A percentile compares a stretch with the other conserved stretches of the same genome.
phyloP scores from a whole-genome alignment of 768 basidiomycete genomes.

The Tricholoma terreum region DNA sequence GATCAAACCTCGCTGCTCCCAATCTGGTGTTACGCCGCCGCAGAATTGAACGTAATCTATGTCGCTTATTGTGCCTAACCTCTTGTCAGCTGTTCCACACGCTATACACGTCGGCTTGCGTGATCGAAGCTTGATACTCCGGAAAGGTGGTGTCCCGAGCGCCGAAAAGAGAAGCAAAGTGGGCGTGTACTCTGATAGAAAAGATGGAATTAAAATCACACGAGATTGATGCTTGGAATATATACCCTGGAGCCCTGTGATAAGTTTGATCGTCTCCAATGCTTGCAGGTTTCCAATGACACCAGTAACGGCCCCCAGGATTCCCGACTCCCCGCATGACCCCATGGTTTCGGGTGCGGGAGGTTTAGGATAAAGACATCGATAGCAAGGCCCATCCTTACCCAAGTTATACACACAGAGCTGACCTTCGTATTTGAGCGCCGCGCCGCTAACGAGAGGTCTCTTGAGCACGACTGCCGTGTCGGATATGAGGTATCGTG shows the following conservation, averaged over 20 bases:
- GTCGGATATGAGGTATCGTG: constrained; percentile 92
- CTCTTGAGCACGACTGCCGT: constrained; percentile 70
- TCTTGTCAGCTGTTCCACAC: constrained; percentile 58
- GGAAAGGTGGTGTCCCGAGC: constrained; percentile 65
- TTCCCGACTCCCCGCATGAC: constrained; percentile 85
- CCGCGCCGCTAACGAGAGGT: constrained; percentile 90
- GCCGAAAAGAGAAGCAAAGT: constrained; percentile 75
- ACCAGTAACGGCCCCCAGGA: constrained; percentile 87
- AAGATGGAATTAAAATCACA: neutral
- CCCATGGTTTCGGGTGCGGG: constrained; percentile 62
- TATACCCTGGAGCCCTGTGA: constrained; percentile 65
- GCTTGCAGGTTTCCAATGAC: constrained; percentile 90
- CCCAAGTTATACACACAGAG: constrained; percentile 73
- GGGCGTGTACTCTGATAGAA: constrained; percentile 47
- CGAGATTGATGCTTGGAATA: neutral
- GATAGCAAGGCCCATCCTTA: constrained; percentile 80
- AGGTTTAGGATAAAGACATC: constrained; percentile 87
- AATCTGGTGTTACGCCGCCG: constrained; percentile 68
- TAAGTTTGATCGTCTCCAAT: constrained; percentile 78
- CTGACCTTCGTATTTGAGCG: constrained; percentile 82
- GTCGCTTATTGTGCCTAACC: constrained; percentile 44
- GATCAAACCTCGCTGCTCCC: constrained; percentile 52
- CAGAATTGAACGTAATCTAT: constrained; percentile 87
- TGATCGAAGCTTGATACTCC: constrained; percentile 76
- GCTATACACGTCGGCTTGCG: constrained; percentile 70